These are phyloP conservation scores for Hemileccinum impolitum DNA, from an alignment of 768 basidiomycete genomes.

Conservation along the genomic window DNA sequence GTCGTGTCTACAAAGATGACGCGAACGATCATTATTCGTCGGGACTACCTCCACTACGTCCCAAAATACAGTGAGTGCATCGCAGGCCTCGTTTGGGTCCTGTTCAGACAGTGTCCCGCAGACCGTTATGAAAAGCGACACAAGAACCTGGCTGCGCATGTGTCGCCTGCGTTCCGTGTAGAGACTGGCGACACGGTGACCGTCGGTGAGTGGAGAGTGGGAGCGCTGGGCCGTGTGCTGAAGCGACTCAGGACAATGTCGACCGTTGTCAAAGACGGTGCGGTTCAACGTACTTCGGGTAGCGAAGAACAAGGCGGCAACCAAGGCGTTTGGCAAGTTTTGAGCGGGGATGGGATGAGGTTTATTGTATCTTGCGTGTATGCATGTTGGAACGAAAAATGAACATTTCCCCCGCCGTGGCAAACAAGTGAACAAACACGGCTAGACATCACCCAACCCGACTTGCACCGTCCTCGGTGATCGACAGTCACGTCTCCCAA, in stretches of 20 bases:
- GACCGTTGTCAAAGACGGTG: constrained; percentile 97
- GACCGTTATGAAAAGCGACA: constrained; percentile 99
- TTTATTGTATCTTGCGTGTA: constrained; percentile 18
- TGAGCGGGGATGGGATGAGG: constrained; percentile 32
- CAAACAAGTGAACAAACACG: constrained; percentile 36
- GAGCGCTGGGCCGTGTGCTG: background rate
- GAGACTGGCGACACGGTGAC: constrained; percentile 93
- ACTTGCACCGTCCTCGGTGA: constrained; percentile 25
- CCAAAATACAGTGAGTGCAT: constrained; percentile 98
- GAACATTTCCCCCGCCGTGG: constrained; percentile 1
- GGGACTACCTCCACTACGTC: constrained; percentile 93
- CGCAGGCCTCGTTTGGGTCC: background rate
- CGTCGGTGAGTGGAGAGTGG: constrained; percentile 63
- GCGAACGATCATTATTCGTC: constrained; percentile 94
- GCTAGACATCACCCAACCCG: constrained; percentile 21
- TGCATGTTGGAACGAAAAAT: constrained; percentile 18
- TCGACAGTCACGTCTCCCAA: constrained; percentile 38
- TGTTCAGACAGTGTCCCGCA: constrained; percentile 29
- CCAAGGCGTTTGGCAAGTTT: constrained; percentile 96
- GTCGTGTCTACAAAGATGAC: constrained; percentile 99
- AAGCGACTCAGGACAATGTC: constrained; percentile 77
- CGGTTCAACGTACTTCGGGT: constrained; percentile 99
- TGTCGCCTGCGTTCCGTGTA: constrained; percentile 98
- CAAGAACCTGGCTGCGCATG: constrained; percentile 96
- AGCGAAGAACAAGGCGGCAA: constrained; percentile 84